Conservation (phyloP, 2,329 filamentous ascomycete species). For the Botrytis fragariae region DNA sequence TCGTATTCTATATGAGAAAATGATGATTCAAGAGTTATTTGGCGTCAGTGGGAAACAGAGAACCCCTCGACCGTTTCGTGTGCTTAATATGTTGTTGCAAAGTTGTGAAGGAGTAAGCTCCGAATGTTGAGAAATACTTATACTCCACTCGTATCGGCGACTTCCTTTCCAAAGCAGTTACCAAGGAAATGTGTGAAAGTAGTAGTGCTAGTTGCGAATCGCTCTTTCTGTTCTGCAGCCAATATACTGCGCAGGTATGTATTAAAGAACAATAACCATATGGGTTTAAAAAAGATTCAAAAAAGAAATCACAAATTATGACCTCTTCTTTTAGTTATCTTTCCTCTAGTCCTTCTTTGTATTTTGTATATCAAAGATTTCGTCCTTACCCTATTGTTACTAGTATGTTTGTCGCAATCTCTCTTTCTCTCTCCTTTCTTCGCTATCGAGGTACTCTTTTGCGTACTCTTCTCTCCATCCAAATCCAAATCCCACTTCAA, state of each 20-base stretch:
- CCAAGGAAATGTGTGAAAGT: not conserved
- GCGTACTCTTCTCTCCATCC: constrained; percentile 1
- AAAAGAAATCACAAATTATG: constrained; percentile 7
- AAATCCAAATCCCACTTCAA: not conserved
- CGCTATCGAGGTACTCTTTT: not conserved
- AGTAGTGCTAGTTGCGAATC: not conserved
- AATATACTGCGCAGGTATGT: not conserved
- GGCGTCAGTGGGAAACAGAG: not conserved
- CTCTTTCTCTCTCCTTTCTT: constrained; percentile 7
- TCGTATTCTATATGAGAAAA: not conserved
- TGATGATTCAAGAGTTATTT: not conserved
- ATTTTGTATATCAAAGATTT: not conserved
- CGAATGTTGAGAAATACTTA: not conserved
- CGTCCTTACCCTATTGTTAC: not conserved
- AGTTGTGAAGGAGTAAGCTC: not conserved
- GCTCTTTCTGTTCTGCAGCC: not conserved
- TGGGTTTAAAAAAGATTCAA: not conserved
- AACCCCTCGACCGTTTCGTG: not conserved
- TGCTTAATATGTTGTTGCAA: not conserved
- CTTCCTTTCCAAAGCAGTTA: not conserved
- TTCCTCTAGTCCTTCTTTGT: constrained; percentile 1
- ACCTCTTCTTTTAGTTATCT: not conserved
- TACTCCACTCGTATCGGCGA: not conserved
- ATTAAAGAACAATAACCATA: not conserved
- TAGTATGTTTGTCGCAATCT: constrained; percentile 12